Base-by-base conservation (phyloP, 163 green algal genomes). In the Coccomyxa subellipsoidea region DNA sequence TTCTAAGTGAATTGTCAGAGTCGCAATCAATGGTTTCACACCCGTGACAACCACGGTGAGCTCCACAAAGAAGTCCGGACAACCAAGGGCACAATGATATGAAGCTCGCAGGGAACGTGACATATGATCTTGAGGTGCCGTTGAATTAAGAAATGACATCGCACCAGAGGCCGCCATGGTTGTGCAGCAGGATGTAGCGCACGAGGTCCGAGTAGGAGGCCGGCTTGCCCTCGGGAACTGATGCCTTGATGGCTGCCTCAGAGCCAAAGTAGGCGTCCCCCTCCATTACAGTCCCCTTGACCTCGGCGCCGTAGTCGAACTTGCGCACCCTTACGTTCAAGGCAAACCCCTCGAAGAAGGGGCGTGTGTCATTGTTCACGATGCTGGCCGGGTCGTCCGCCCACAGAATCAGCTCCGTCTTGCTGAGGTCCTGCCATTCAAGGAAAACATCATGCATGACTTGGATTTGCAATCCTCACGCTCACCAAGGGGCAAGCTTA, bases 121-220 rank as follows among this genome's bases (percentile, higher is more conserved):
- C n/a, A n/a, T n/a, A n/a, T n/a, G n/a, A n/a, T n/a, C n/a, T n/a
- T n/a, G n/a, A 7, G 23, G 4, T 59, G 47, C n/a, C n/a, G 47
- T 59, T 12, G 3, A 27, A 8, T 59, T 1, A 59, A 18, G 47
- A 18, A 18, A 73, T 0, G 32, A 34, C 8, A 0, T 18, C 66
- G 31, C 66, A 73, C 79, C 79, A 83, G 27, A 83, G 38, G 6
- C 79, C 79, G 31, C 79, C 79, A 47, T 83, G 32, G 12, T 83
- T 78, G 79, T 83, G 76, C 29, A 83, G 69, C 66, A 83, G 79
- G 12, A 83, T 31, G n/a, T 83, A 73, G 27, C 79, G 37, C 25
- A 83, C 79, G 9, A 83, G 66, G 38, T 83, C 79, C 0, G 38
- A 47, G 76, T 83, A 83, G 12, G 66, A 72, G 0, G 79, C 79